Evolutionary conservation across 148 eudicot species (phyloP), one percentile per base, ranked within the genome.

Genomic region (Heliamphora exappendiculata): DNA sequence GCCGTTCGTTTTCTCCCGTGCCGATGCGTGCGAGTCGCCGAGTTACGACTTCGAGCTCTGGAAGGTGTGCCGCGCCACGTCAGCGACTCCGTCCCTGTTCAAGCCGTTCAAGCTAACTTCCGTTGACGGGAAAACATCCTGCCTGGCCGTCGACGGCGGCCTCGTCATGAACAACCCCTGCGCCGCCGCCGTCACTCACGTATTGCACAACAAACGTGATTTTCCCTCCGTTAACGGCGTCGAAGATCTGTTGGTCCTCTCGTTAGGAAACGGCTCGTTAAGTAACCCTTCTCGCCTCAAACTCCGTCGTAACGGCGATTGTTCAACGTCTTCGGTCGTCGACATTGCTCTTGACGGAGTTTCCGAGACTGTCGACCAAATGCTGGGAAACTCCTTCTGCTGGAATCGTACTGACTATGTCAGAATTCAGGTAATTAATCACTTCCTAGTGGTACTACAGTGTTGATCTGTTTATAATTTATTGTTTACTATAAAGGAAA

Each of bases 261-360:
- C 93, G 0, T 14, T 89, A 9, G 93, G 93, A 8, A 89, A 89
- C 78, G 91, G 91, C 0, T 67, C 79, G 29, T 68, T 80, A 26
- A 45, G 64, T 57, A n/a, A 34, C 19, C 31, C 73, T 10, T 33
- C 81, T 16, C 12, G 28, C 9, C 19, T 62, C 33, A 86, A 79
- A 47, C 83, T 85, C 36, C 49, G 78, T 9, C 78, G 77, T 17
- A 72, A 77, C 65, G 86, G 92, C 13, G 77, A 81, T 26, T 91
- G 97, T 55, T 72, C 84, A 14, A 83, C 79, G 7, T 83, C 82
- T 12, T 69, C 82, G 0, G 84, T 95, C 7, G 84, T 93, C 22
- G 89, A 85, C 37, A 90, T 91, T 58, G 97, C 82, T 5, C 85
- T 87, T n/a, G 99, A 95, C 78, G 99, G 99, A 37, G 93, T 95